phyloP scores from a whole-genome alignment of 257 asterid genomes.

The Cynanchum wilfordii region DNA sequence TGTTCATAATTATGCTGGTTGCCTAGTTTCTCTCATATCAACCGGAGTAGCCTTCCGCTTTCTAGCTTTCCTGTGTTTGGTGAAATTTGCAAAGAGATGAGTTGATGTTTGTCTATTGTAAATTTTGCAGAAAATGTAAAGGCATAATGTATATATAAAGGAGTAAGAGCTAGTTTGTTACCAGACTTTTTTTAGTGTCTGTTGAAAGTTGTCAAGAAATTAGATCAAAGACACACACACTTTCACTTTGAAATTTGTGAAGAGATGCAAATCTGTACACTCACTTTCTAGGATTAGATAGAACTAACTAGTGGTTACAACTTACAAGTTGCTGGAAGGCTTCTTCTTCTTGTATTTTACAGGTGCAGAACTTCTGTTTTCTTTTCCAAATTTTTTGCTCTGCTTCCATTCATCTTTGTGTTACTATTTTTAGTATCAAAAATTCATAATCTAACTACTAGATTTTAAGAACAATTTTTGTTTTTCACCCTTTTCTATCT shows the following conservation, averaged over 20 bases:
- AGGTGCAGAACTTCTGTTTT: too few relatives aligned
- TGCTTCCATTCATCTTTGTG: too few relatives aligned
- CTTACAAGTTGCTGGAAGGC: neutral
- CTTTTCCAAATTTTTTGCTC: too few relatives aligned
- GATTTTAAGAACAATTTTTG: too few relatives aligned
- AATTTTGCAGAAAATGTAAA: neutral
- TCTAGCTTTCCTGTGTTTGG: slow-evolving; percentile 68
- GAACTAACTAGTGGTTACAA: neutral
- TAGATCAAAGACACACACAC: slow-evolving; percentile 16
- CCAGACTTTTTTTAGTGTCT: slow-evolving; percentile 57
- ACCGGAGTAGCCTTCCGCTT: slow-evolving; percentile 58
- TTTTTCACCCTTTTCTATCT: too few relatives aligned
- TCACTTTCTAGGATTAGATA: neutral
- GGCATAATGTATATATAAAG: neutral
- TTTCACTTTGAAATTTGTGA: neutral
- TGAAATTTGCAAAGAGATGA: slow-evolving; percentile 61
- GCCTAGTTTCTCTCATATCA: slow-evolving; percentile 40
- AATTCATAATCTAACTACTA: too few relatives aligned
- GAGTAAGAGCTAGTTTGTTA: neutral
- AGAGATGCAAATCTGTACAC: neutral
- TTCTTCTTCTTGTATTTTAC: too few relatives aligned
- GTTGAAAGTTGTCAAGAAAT: slow-evolving; percentile 55
- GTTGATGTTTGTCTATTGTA: neutral
- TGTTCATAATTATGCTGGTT: slow-evolving; percentile 50
- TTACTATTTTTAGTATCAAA: too few relatives aligned